Evolutionary conservation across 306 rosid species (phyloP).

Genomic region (Abrus pulchellus): DNA sequence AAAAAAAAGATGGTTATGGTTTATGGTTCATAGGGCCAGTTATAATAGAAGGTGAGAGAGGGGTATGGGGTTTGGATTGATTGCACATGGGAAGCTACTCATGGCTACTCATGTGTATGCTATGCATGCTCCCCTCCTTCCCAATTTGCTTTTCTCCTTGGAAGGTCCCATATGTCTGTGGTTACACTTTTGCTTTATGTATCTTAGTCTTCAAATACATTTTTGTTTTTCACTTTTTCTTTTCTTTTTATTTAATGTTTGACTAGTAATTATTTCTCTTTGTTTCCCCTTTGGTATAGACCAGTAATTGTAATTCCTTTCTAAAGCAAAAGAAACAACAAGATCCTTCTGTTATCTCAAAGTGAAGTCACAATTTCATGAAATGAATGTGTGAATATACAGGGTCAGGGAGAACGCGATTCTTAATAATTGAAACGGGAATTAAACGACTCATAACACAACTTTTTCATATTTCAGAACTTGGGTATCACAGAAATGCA

Average conservation of each 20-base stretch:
- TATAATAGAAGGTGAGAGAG: slow-evolving; percentile 45
- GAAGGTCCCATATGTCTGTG: slow-evolving; percentile 60
- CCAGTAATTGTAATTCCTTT: slow-evolving; percentile 14
- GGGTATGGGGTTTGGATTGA: not conserved
- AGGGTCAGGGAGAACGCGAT: not conserved
- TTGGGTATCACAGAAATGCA: not conserved
- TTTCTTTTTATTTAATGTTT: not conserved
- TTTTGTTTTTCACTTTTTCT: slow-evolving; percentile 1
- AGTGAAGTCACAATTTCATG: not conserved
- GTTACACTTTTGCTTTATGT: slow-evolving; percentile 50
- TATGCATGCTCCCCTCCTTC: slow-evolving; percentile 49
- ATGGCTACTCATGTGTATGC: slow-evolving; percentile 58
- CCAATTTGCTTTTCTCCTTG: slow-evolving; percentile 43
- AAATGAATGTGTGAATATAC: not conserved
- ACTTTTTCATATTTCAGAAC: not conserved
- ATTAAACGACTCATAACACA: too few relatives aligned
- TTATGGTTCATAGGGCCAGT: not conserved
- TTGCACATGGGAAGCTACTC: slow-evolving; percentile 74
- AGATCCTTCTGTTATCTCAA: not conserved
- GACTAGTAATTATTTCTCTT: slow-evolving; percentile 27
- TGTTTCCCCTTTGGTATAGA: not conserved
- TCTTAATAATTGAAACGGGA: not conserved
- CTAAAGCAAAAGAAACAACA: slow-evolving; percentile 16
- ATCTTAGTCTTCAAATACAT: slow-evolving; percentile 9
- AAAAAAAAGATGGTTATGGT: slow-evolving; percentile 16